Base-by-base conservation (phyloP, 495 filamentous ascomycete species). In the Pyronema omphalodes region DNA sequence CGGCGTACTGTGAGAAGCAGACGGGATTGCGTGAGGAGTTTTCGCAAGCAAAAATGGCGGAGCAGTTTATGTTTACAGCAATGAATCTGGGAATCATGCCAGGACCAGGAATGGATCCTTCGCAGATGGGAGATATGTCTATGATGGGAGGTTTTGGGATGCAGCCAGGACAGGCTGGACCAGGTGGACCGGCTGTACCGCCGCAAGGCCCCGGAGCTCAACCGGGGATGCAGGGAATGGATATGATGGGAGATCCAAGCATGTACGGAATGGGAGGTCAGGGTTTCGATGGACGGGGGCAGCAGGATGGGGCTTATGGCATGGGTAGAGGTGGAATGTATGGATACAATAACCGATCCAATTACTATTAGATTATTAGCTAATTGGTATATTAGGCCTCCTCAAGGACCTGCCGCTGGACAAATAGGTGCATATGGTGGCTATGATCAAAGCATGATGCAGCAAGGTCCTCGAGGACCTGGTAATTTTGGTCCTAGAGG, bases 1-100 rank as follows among this genome's bases (percentile, higher is more conserved):
- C 88, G 29, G 78, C 85, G 55, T 98, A 96, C 68, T 88, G 88
- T 33, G 68, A 87, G 56, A 93, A 93, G 61, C 93, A 96, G 64
- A 79, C 86, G 53, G 73, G 74, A 4, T 70, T 94, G 54, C 75
- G 83, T 14, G 78, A 77, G 52, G 83, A 86, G 55, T 81, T 71
- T 63, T 73, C 68, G 58, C 82, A 86, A 57, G 89, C 87, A 69
- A 84, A 84, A 65, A 83, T 93, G 68, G 77, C 88, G 69, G 83
- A 88, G 59, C 81, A 91, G 44, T 85, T 94, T 78, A 83, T 86
- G 64, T 82, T 78, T 67, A 88, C 94, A 75, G 68, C 83, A 50
- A 88, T 87, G 77, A 74, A 75, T 63, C 69, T 67, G 51, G 80
- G 74, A 9, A 57, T 64, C 9, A 78, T 84, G 61, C 80, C 83